These are phyloP conservation scores for Lepidium africanum DNA, from an alignment of 345 rosid genomes.

Conservation along the genomic window DNA sequence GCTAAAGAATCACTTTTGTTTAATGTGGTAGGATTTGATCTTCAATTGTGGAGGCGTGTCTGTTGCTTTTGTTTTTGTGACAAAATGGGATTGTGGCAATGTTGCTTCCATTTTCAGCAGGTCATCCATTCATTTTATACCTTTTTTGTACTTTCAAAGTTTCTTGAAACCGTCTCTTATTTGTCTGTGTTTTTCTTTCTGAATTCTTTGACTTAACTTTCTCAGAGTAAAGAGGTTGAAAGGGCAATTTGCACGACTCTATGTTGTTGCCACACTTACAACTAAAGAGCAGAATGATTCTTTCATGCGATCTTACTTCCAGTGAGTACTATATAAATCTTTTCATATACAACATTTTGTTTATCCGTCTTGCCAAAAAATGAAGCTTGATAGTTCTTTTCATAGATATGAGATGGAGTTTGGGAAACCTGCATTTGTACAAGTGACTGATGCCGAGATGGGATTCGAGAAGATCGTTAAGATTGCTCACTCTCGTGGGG, in stretches of 20 bases:
- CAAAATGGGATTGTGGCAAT: constrained; percentile 56
- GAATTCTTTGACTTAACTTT: neutral
- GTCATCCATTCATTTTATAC: constrained; percentile 20
- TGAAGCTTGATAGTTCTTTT: neutral
- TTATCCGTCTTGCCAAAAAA: neutral
- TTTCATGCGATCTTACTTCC: constrained; percentile 67
- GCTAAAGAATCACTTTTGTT: neutral
- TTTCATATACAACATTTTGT: neutral
- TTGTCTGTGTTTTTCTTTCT: neutral
- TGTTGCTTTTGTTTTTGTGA: constrained; percentile 70
- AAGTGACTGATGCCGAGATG: constrained; percentile 80
- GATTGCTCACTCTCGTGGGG: constrained; percentile 78
- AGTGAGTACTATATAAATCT: constrained; percentile 42
- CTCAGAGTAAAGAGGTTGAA: constrained; percentile 61
- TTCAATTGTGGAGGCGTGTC: constrained; percentile 92
- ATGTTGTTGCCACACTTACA: constrained; percentile 53
- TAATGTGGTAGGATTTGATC: constrained; percentile 52
- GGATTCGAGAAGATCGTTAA: constrained; percentile 93
- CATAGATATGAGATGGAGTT: constrained; percentile 69
- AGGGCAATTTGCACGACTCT: constrained; percentile 66
- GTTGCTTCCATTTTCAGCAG: constrained; percentile 48
- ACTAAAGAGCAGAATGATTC: constrained; percentile 63
- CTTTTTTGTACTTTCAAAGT: neutral
- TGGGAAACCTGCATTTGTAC: constrained; percentile 78
- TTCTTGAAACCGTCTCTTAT: neutral